Base-by-base conservation (phyloP, 306 rosid species). In the Hippophae gyantsensis region DNA sequence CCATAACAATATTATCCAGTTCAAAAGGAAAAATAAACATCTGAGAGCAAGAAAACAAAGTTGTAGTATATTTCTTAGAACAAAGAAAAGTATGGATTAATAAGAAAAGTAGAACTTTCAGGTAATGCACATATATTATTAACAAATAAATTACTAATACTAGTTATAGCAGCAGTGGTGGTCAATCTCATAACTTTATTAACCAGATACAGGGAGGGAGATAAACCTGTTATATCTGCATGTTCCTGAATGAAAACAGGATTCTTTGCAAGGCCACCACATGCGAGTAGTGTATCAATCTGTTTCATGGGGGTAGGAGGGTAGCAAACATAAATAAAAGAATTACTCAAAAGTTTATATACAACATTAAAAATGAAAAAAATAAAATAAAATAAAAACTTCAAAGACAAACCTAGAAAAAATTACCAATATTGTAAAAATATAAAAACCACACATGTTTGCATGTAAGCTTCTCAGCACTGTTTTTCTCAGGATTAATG, bases 191-290 rank as follows among this genome's bases (percentile, higher is more conserved):
- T 32, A 69, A 32, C 46, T 2, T 43, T 14, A 59, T 48, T 56
- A 58, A 43, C 23, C 66, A 23, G 54, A 63, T 58, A 48, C 12
- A 18, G 59, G 51, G 74, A 67, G 67, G 63, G 58, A 71, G 56
- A 58, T 63, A 62, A 66, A 92, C 98, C 98, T 18, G 66, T 81
- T 70, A 87, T 87, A 70, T 92, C 86, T 52, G 96, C 96, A 61
- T 92, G 96, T 76, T 87, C 96, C 71, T 92, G 98, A 78, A 92
- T 80, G 80, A 74, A 92, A 71, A 83, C 49, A 6, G 75, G 77
- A 71, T 92, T 92, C 85, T 87, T 92, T 63, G 86, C 74, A 61
- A 92, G 88, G 79, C 98, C 96, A 61, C 98, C 98, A 63, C 95
- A 92, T 25, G 96, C 98, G 63, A 92, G 93, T 58, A 87, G 56